Percentiles rank a stretch among this genome's conserved stretches.
phyloP scores from a whole-genome alignment of 2,329 filamentous ascomycete species.

The Emergomyces orientalis region DNA sequence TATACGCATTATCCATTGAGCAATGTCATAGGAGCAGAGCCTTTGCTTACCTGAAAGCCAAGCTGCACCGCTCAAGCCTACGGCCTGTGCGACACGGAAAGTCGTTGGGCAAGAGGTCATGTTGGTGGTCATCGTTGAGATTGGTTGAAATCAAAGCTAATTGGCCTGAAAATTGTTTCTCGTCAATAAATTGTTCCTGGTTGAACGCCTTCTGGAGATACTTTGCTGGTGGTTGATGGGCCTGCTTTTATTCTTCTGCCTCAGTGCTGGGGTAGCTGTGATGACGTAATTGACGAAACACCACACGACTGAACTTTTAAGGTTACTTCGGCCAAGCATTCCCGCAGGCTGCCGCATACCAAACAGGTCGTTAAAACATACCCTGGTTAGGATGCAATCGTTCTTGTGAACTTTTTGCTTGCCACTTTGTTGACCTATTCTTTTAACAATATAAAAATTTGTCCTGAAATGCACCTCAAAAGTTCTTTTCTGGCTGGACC shows the following conservation, averaged over 20 bases:
- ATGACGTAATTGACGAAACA: background rate
- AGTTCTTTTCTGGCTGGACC: background rate
- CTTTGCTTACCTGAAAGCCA: slow-evolving; percentile 23
- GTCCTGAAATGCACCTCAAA: background rate
- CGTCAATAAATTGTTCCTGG: background rate
- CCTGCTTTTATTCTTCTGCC: background rate
- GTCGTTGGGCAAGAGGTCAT: background rate
- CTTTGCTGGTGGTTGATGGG: background rate
- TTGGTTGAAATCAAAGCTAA: background rate
- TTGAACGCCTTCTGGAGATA: background rate
- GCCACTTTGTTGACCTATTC: no score
- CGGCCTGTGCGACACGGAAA: slow-evolving; percentile 21
- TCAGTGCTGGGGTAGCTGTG: background rate
- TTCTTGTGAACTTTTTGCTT: no score
- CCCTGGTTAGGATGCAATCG: no score
- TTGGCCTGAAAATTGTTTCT: background rate
- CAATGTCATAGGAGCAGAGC: background rate
- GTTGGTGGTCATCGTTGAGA: background rate
- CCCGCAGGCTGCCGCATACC: no score
- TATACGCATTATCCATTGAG: background rate
- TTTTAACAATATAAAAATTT: no score
- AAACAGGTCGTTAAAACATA: no score
- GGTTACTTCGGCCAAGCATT: no score
- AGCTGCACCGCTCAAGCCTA: slow-evolving; percentile 24
- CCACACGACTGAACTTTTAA: no score